Conservation (phyloP, 2,329 filamentous ascomycete genomes). For the Fusarium cicatricum region DNA sequence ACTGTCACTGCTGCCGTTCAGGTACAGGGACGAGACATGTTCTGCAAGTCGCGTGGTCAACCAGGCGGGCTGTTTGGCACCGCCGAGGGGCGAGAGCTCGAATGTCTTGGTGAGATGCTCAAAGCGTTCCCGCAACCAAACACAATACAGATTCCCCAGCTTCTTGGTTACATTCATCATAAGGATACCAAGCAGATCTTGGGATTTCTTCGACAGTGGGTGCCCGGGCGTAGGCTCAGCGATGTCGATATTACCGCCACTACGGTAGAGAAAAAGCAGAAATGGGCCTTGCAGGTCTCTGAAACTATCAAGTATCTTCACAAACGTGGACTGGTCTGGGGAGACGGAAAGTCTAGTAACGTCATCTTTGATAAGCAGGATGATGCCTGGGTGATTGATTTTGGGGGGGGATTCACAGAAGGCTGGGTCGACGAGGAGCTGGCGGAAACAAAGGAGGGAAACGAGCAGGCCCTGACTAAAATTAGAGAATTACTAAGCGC, state of each 20-base stretch:
- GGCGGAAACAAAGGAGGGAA: constrained; percentile 48
- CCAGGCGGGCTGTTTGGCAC: constrained; percentile 16
- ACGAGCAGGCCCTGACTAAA: constrained; percentile 41
- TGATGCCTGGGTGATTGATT: constrained; percentile 51
- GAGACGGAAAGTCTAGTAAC: constrained; percentile 46
- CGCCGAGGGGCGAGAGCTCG: constrained; percentile 27
- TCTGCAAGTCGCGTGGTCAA: constrained; percentile 31
- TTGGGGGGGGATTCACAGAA: constrained; percentile 50
- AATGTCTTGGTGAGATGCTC: constrained; percentile 20
- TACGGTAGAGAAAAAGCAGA: constrained; percentile 13
- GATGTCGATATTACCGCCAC: constrained; percentile 10
- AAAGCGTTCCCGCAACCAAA: constrained; percentile 1
- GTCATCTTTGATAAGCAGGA: constrained; percentile 49
- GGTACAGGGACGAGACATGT: constrained; percentile 31
- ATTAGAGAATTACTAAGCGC: constrained; percentile 10
- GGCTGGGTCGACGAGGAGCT: constrained; percentile 51
- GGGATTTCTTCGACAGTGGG: constrained; percentile 31
- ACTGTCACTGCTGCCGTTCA: constrained; percentile 15
- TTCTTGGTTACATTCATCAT: constrained; percentile 26
- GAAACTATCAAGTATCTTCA: constrained; percentile 41
- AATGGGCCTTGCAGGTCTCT: constrained; percentile 40
- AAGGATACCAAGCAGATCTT: constrained; percentile 10
- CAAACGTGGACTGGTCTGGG: constrained; percentile 42
- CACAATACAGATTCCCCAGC: constrained; percentile 23
- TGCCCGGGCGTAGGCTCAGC: constrained; percentile 23